These are phyloP conservation scores for Nepenthes alata DNA, from an alignment of 179 eudicot species.

Conservation along the genomic window DNA sequence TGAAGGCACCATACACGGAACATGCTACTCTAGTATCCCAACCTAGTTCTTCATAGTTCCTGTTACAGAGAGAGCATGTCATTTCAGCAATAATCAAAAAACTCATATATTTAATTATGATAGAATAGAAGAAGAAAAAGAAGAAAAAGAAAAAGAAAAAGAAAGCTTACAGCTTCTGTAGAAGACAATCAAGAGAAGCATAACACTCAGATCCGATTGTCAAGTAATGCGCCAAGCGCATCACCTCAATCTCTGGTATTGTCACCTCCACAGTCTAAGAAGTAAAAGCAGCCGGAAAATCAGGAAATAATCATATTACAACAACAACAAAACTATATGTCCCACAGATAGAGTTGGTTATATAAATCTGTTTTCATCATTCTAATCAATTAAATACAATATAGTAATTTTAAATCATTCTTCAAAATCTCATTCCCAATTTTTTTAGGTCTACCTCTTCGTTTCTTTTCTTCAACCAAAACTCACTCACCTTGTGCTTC, in stretches of 20 bases:
- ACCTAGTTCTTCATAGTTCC: constrained; percentile 45
- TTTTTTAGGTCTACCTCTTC: not conserved
- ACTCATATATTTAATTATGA: not conserved
- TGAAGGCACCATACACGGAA: constrained; percentile 58
- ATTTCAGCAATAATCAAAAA: constrained; percentile 2
- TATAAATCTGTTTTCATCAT: too few species aligned
- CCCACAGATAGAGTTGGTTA: too few species aligned
- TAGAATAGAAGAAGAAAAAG: not conserved
- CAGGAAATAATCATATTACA: too few species aligned
- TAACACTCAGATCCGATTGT: constrained; percentile 89
- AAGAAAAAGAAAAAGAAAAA: too few species aligned
- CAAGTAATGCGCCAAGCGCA: constrained; percentile 85
- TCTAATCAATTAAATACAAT: too few species aligned
- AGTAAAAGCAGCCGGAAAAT: not conserved
- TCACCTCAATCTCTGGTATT: constrained; percentile 77
- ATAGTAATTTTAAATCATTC: too few species aligned
- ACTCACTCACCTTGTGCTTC: too few species aligned
- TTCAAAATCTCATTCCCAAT: too few species aligned
- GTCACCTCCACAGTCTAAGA: constrained; percentile 67
- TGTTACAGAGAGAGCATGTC: constrained; percentile 18
- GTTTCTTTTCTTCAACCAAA: too few species aligned
- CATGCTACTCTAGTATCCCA: constrained; percentile 87
- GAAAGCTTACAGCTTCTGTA: constrained; percentile 46
- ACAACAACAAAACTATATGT: too few species aligned
- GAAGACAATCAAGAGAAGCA: constrained; percentile 46